Percentiles rank a stretch among this genome's conserved stretches.
These are phyloP conservation scores for Aspergillus sp. DNA, from an alignment of 2,329 filamentous ascomycete species.

Conservation along the genomic window DNA sequence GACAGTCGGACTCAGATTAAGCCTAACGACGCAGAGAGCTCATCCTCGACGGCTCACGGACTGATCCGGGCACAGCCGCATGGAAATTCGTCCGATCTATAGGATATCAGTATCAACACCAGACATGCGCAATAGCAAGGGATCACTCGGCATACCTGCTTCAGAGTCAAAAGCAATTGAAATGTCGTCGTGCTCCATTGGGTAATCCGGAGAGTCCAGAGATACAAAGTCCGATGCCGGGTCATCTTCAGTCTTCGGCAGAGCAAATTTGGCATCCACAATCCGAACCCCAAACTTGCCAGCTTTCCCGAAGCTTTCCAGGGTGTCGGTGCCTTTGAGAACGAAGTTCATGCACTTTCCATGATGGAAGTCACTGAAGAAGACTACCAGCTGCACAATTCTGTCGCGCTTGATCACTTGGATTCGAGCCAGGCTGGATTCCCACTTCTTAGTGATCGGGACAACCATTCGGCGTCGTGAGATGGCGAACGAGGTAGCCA, in stretches of 20 bases:
- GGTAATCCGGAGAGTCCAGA: constrained; percentile 83
- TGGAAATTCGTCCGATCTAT: constrained; percentile 43
- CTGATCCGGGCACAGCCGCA: constrained; percentile 39
- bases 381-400: constrained; percentile 75
- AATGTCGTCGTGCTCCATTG: constrained; percentile 91
- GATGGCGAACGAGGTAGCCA: constrained; percentile 76
- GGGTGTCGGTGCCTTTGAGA: constrained; percentile 79
- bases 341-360: constrained; percentile 87
- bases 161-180: constrained; percentile 80
- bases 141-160: constrained; percentile 58
- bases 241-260: constrained; percentile 62
- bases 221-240: constrained; percentile 72
- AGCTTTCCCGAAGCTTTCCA: constrained; percentile 67
- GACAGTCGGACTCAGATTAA: not conserved
- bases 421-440: constrained; percentile 74
- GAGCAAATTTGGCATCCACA: constrained; percentile 85
- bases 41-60: constrained; percentile 43
- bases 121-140: not conserved
- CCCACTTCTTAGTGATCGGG: constrained; percentile 92
- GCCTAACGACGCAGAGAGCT: constrained; percentile 42
- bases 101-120: not conserved
- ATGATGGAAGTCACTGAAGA: constrained; percentile 85
- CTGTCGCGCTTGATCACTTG: constrained; percentile 78
- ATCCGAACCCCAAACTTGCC: constrained; percentile 74
- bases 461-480: constrained; percentile 85